These are phyloP conservation scores for Micractinium sp. DNA, from an alignment of 139 green algal genomes.

Conservation along the genomic window DNA sequence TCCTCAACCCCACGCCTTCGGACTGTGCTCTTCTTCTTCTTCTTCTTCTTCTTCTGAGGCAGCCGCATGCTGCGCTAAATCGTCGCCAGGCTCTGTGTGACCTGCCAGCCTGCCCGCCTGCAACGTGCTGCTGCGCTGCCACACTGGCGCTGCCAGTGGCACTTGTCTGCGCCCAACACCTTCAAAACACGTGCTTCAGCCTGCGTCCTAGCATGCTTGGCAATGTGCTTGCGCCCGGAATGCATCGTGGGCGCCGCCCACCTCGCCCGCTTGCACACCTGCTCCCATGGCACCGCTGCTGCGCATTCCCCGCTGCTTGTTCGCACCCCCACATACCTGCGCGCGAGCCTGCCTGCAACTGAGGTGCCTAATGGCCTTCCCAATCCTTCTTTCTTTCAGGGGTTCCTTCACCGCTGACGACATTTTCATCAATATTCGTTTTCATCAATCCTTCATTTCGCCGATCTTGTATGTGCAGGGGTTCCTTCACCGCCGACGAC, in stretches of 20 bases:
- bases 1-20: background rate
- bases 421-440: no score
- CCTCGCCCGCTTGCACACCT: background rate
- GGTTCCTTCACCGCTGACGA: conserved; percentile 1
- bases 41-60: background rate
- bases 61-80: no score
- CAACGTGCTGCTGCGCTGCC: background rate
- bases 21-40: background rate
- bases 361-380: background rate
- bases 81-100: no score
- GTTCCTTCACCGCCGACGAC: background rate
- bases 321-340: background rate
- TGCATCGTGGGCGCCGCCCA: background rate
- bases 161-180: no score
- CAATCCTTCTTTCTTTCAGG: background rate
- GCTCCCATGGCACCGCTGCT: no score
- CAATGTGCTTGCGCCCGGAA: no score
- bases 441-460: no score
- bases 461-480: no score
- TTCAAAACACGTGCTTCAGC: no score
- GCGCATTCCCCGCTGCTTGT: background rate
- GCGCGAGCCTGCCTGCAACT: background rate
- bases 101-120: no score
- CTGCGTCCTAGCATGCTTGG: no score
- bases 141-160: background rate